Evolutionary conservation across 1,284 basidiomycete genomes (phyloP).

Genomic region (Anthracocystis walkeri): DNA sequence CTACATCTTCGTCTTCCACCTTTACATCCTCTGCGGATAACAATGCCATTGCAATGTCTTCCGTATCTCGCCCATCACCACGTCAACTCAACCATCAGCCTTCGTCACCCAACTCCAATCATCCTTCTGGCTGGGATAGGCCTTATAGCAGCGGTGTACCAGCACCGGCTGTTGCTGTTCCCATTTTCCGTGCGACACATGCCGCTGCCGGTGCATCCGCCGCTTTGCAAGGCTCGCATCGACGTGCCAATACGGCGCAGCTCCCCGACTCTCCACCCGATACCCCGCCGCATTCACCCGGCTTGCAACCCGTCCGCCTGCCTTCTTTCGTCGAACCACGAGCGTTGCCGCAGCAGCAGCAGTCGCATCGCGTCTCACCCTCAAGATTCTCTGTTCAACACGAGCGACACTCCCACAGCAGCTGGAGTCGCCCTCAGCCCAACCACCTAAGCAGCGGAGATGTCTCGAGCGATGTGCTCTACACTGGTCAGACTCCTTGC

Average conservation of each 20-base stretch:
- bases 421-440: slow-evolving; percentile 6
- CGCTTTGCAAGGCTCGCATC: slow-evolving; percentile 6
- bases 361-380: slow-evolving; percentile 17
- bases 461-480: slow-evolving; percentile 26
- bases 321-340: slow-evolving; percentile 17
- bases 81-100: background rate
- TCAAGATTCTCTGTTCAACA: slow-evolving; percentile 4
- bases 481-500: slow-evolving; percentile 40
- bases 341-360: slow-evolving; percentile 15
- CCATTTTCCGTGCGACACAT: slow-evolving; percentile 40
- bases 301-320: slow-evolving; percentile 24
- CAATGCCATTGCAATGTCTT: slow-evolving; percentile 1
- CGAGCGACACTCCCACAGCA: slow-evolving; percentile 2
- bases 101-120: slow-evolving; percentile 11
- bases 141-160: slow-evolving; percentile 52
- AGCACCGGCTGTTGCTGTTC: slow-evolving; percentile 46
- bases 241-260: slow-evolving; percentile 16
- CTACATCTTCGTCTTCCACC: slow-evolving; percentile 13
- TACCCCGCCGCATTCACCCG: slow-evolving; percentile 53
- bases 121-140: slow-evolving; percentile 29
- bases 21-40: background rate
- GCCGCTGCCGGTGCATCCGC: slow-evolving; percentile 11
- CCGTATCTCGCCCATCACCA: slow-evolving; percentile 1
- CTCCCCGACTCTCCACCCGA: slow-evolving; percentile 56
- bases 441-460: background rate